Evolutionary conservation across 352 stramenopile species (phyloP), one percentile per base, ranked within the genome.

Genomic region (Pythium coloratum): DNA sequence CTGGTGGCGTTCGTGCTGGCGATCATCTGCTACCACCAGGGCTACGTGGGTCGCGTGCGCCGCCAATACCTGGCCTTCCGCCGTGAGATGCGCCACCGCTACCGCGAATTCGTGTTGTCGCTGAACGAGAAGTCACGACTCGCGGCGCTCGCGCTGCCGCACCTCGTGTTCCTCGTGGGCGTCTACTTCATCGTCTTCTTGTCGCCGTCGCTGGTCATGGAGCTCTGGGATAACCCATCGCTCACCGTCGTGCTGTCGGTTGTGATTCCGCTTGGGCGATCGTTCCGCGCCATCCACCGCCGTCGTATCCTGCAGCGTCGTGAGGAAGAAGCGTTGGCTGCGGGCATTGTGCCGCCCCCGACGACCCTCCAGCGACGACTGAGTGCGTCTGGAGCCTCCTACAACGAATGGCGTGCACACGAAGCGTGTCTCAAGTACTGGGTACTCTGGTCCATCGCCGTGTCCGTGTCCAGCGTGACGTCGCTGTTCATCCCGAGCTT

Each of bases 381-480:
- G n/a, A 53, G 46, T 53, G 46, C 46, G 0, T 53, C 51, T 3
- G 56, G 40, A 0, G 20, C 51, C 7, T 47, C 57, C 8, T 69
- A 71, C 59, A 71, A 85, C 60, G 80, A 90, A 61, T 92, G 82
- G 81, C 76, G 81, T 7, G 67, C 76, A 16, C 90, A 87, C 59
- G 87, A 95, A 62, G 79, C 79, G n/a, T 91, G 78, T 32, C 71
- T 95, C 44, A 91, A 92, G 77, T 92, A 91, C 71, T 94, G 86
- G 85, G 82, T 92, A 47, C 81, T 92, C 38, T 95, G 84, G 86
- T 89, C 85, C 0, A 64, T 92, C 40, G 71, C 71, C 0, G 65
- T 71, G 10, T 90, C 81, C 59, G 24, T 71, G 2, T 54, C 76
- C 20, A 82, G 80, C 24, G 73, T 95, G 44, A 55, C 78, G 14